Evolutionary conservation across 208 protist species (phyloP), one percentile per base, ranked within the genome.

Genomic region (Acanthamoeba sp.): DNA sequence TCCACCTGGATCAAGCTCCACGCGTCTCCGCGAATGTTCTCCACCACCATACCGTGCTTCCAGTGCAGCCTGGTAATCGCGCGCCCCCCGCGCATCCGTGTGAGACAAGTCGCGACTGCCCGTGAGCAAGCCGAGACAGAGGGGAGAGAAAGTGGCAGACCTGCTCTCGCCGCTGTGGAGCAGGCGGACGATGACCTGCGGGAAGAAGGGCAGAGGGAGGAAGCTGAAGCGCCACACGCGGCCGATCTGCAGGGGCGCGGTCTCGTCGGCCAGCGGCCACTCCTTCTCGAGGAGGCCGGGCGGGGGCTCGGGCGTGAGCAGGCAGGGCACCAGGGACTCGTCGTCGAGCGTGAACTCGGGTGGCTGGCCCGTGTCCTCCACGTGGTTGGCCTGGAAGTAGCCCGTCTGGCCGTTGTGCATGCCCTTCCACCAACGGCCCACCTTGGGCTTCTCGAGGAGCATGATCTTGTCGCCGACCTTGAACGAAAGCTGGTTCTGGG

Each of bases 401-500:
- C 80, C 80, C 32, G 36, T 40, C 36, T 62, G 42, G 10, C 80
- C 80, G 32, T 89, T 59, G 29, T 89, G 80, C 48, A 89, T 59
- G 27, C 80, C 80, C 50, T 62, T 52, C 80, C 80, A 89, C 80
- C 80, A 89, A 5, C 48, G 36, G 50, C 80, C 80, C 16, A 89
- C 80, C 36, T 89, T 89, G 40, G 50, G n/a, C 80, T 89, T 89
- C 50, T 89, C 80, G 24, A 89, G 80, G 18, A 89, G 48, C 42
- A 89, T 36, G 20, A 89, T 89, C 36, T 89, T 89, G 50, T 89
- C 80, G n/a, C 80, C 80, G 16, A 89, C 80, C 80, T 89, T 89
- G 80, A 62, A 89, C 32, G 42, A 62, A 6, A 89, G 80, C 80
- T 89, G 36, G 48, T 89, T 89, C n/a, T 48, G 80, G 1, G 80